Evolutionary conservation across 306 rosid genomes (phyloP).

Genomic region (Medicago lupulina): DNA sequence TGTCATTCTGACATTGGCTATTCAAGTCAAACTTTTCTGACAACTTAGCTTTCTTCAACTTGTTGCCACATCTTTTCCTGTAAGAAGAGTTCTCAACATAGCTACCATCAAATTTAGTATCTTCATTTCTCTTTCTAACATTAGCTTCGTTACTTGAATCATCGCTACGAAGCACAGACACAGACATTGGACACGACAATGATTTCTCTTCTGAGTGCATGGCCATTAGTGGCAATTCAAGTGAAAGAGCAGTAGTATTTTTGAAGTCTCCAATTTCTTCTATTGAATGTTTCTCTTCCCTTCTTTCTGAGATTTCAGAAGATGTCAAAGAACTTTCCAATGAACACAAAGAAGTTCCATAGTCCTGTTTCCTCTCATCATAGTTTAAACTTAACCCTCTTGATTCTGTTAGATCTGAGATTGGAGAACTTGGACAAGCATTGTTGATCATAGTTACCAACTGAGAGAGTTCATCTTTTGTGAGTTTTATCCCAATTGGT

Average conservation of each 20-base stretch:
- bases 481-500: slow-evolving; percentile 62
- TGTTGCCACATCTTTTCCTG: slow-evolving; percentile 54
- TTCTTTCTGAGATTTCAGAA: slow-evolving; percentile 67
- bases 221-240: slow-evolving; percentile 58
- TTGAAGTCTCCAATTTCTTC: slow-evolving; percentile 41
- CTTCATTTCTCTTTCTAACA: slow-evolving; percentile 70
- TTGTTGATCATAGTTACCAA: slow-evolving; percentile 71
- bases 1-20: slow-evolving; percentile 62
- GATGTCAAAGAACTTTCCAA: slow-evolving; percentile 90
- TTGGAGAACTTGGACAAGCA: slow-evolving; percentile 68
- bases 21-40: slow-evolving; percentile 69
- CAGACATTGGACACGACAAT: not conserved
- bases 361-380: slow-evolving; percentile 55
- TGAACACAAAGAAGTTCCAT: slow-evolving; percentile 70
- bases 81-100: slow-evolving; percentile 56
- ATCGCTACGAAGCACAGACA: not conserved
- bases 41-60: slow-evolving; percentile 48
- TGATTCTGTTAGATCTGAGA: slow-evolving; percentile 78
- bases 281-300: slow-evolving; percentile 55
- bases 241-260: slow-evolving; percentile 42
- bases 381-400: slow-evolving; percentile 47
- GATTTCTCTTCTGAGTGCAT: slow-evolving; percentile 45
- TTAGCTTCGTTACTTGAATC: slow-evolving; percentile 36
- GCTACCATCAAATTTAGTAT: slow-evolving; percentile 51
- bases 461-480: slow-evolving; percentile 83